Conservation (phyloP, 106 monocot genomes). For the Dendrobium chrysotoxum region DNA sequence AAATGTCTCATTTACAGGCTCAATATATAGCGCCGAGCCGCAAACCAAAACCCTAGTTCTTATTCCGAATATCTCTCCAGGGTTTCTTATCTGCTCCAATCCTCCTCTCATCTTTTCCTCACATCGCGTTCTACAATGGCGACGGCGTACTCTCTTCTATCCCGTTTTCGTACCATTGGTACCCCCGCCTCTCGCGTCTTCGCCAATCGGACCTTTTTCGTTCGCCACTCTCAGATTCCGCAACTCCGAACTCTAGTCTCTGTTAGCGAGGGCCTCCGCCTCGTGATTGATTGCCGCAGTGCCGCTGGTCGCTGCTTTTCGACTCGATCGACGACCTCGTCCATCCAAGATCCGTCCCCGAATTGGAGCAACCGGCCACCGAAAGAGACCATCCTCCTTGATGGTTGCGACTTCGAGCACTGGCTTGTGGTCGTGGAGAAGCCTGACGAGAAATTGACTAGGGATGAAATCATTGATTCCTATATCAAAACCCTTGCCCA, state of each 20-base stretch:
- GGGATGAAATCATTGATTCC: constrained; percentile 76
- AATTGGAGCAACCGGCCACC: constrained; percentile 95
- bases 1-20: no score
- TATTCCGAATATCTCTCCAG: neutral
- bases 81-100: neutral
- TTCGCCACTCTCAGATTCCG: constrained; percentile 1
- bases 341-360: constrained; percentile 72
- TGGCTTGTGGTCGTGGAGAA: constrained; percentile 89
- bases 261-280: constrained; percentile 18
- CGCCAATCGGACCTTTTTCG: constrained; percentile 3
- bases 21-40: neutral
- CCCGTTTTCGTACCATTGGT: neutral
- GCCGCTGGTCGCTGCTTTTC: constrained; percentile 40
- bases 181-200: constrained; percentile 7
- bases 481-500: constrained; percentile 84
- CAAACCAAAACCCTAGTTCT: neutral
- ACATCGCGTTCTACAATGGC: neutral
- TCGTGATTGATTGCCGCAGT: constrained; percentile 9
- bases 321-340: constrained; percentile 64
- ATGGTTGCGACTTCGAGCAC: constrained; percentile 97
- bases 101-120: neutral
- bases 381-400: constrained; percentile 90
- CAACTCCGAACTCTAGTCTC: constrained; percentile 17
- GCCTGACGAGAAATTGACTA: constrained; percentile 51
- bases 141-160: constrained; percentile 4